Conservation (phyloP, 805 yeast species). For the Lipomyces yamanashiensis region DNA sequence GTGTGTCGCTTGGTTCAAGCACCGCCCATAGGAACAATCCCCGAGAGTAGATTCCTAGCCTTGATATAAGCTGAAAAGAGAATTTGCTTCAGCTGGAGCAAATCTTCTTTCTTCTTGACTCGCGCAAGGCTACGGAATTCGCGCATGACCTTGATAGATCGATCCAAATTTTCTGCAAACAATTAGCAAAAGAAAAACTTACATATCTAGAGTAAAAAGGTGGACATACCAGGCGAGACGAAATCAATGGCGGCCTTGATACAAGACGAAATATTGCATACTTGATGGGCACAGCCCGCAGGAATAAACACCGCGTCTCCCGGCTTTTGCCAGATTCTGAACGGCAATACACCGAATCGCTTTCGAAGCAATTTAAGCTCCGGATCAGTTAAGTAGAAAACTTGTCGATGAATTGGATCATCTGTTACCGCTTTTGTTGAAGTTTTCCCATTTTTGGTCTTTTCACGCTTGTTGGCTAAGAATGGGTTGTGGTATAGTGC, state of each 20-base stretch:
- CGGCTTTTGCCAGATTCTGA: constrained; percentile 31
- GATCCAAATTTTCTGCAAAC: constrained; percentile 24
- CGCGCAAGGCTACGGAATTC: constrained; percentile 28
- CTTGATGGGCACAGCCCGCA: constrained; percentile 37
- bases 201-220: background rate
- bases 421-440: constrained; percentile 18
- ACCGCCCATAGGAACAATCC: too few relatives aligned
- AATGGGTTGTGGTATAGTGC: constrained; percentile 24
- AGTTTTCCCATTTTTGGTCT: constrained; percentile 1
- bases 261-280: constrained; percentile 34
- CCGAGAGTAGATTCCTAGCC: background rate
- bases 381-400: constrained; percentile 28
- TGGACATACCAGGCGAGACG: constrained; percentile 31
- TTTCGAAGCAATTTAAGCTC: constrained; percentile 26
- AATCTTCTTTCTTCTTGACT: constrained; percentile 30
- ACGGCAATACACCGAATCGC: constrained; percentile 26
- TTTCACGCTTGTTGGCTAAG: constrained; percentile 14
- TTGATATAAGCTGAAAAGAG: constrained; percentile 28
- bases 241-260: constrained; percentile 32
- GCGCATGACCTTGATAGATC: constrained; percentile 17
- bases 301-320: constrained; percentile 37
- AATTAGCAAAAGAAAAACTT: background rate
- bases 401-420: constrained; percentile 34
- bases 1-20: too few relatives aligned
- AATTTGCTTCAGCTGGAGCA: constrained; percentile 30